Conservation (phyloP, 441 rosid genomes). For the Gossypium aridum region DNA sequence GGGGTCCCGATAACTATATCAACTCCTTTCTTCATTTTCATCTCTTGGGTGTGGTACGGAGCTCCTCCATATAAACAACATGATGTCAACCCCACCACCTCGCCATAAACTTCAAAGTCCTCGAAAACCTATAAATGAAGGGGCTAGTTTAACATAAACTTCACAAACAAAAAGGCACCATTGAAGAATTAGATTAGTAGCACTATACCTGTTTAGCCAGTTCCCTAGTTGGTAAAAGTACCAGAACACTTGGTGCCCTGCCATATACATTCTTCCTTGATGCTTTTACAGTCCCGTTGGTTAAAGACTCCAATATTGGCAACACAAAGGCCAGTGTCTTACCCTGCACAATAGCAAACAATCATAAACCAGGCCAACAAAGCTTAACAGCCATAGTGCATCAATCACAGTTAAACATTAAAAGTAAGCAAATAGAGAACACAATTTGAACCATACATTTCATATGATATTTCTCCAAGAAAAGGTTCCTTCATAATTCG, state of each 20-base stretch:
- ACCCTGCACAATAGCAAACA: slow-evolving; percentile 46
- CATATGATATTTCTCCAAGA: not conserved
- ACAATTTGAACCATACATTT: not conserved
- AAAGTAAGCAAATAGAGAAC: not conserved
- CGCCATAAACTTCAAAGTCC: slow-evolving; percentile 83
- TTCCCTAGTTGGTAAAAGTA: slow-evolving; percentile 91
- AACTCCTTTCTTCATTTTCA: slow-evolving; percentile 67
- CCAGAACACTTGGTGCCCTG: slow-evolving; percentile 81
- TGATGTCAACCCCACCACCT: slow-evolving; percentile 58
- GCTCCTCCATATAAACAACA: slow-evolving; percentile 94
- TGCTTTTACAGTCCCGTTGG: slow-evolving; percentile 55
- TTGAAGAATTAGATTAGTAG: not conserved
- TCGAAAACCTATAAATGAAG: slow-evolving; percentile 40
- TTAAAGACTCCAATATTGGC: slow-evolving; percentile 83
- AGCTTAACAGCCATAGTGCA: not conserved
- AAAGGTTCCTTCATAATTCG: not conserved
- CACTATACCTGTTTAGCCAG: slow-evolving; percentile 77
- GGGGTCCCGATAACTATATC: slow-evolving; percentile 93
- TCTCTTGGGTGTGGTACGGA: slow-evolving; percentile 51
- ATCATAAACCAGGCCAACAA: not conserved
- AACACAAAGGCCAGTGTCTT: slow-evolving; percentile 94
- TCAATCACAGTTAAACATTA: not conserved
- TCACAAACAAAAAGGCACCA: not conserved
- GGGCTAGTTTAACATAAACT: slow-evolving; percentile 6
- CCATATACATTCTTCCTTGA: slow-evolving; percentile 68